A percentile compares a stretch with the other conserved stretches of the same genome.
phyloP scores from a whole-genome alignment of 768 basidiomycete species.

The Phanerochaete sordida region DNA sequence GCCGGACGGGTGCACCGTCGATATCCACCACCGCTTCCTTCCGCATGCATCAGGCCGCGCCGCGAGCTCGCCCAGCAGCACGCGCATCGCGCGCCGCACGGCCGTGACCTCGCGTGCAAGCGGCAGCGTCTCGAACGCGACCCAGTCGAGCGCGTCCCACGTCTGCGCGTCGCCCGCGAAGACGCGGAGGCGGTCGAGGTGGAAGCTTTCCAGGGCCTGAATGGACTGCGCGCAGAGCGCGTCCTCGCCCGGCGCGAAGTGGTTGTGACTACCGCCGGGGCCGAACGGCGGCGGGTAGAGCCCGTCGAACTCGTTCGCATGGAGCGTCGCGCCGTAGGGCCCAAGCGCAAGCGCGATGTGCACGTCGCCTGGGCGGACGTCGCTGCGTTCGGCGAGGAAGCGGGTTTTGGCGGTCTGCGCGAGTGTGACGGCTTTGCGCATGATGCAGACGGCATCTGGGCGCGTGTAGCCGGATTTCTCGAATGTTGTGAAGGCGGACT shows the following conservation, averaged over 20 bases:
- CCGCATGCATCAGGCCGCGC: not conserved
- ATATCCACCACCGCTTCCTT: constrained; percentile 74
- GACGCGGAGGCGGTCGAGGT: constrained; percentile 54
- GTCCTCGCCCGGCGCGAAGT: constrained; percentile 33
- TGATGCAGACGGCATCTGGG: constrained; percentile 40
- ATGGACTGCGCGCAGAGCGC: constrained; percentile 38
- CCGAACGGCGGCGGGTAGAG: constrained; percentile 76
- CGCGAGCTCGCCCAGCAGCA: constrained; percentile 24
- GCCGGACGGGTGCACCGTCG: constrained; percentile 56
- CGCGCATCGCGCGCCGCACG: constrained; percentile 56
- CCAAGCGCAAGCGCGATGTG: constrained; percentile 69
- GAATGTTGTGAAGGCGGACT: constrained; percentile 57
- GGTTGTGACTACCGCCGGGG: constrained; percentile 41
- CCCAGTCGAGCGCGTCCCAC: constrained; percentile 56
- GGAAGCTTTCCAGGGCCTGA: constrained; percentile 55
- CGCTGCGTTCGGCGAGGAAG: constrained; percentile 24
- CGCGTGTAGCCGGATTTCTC: constrained; percentile 44
- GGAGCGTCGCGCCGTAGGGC: constrained; percentile 66
- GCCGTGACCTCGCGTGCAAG: constrained; percentile 61
- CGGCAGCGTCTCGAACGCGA: constrained; percentile 81
- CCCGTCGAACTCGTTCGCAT: constrained; percentile 70
- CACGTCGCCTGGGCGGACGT: constrained; percentile 22
- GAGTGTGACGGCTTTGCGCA: constrained; percentile 50
- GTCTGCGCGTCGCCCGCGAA: constrained; percentile 44
- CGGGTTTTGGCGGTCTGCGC: constrained; percentile 43